A percentile compares a stretch with the other conserved stretches of the same genome.
phyloP scores from a whole-genome alignment of 805 yeast species.

The Kuraishia hungarica region DNA sequence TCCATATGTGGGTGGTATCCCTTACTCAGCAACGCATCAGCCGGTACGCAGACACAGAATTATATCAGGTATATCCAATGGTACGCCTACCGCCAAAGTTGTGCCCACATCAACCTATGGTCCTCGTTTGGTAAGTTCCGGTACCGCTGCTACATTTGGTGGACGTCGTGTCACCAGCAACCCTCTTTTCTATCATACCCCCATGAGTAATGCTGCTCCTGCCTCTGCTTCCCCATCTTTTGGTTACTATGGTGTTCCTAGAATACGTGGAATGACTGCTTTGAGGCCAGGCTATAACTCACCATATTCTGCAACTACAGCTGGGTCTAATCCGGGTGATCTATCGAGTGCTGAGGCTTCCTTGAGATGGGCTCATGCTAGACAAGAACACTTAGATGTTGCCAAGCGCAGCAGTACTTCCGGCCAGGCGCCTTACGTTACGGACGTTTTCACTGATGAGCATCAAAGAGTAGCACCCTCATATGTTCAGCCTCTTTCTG shows the following conservation, averaged over 20 bases:
- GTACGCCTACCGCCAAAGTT: background rate
- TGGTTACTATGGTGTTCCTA: background rate
- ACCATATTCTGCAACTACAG: background rate
- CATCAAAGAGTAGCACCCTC: constrained; percentile 1
- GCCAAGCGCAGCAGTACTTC: background rate
- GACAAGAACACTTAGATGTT: background rate
- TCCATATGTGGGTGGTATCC: background rate
- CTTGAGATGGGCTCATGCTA: background rate
- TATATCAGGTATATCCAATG: background rate
- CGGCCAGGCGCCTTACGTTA: constrained; percentile 1
- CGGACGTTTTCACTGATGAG: constrained; percentile 3
- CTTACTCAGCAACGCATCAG: background rate
- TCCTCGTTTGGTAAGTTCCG: background rate
- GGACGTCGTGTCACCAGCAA: background rate
- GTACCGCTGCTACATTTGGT: background rate
- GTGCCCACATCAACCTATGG: background rate
- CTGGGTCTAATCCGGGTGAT: background rate
- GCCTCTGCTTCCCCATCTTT: background rate
- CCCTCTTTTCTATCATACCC: background rate
- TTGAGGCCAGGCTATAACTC: background rate
- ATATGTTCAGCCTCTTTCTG: constrained; percentile 3
- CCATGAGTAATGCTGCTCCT: background rate
- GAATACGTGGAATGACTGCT: background rate
- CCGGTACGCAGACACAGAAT: background rate
- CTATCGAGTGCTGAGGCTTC: background rate